Percentiles rank a stretch among this genome's conserved stretches.
phyloP scores from a whole-genome alignment of 2,329 filamentous ascomycete species.

The Plectosphaerella plurivora region DNA sequence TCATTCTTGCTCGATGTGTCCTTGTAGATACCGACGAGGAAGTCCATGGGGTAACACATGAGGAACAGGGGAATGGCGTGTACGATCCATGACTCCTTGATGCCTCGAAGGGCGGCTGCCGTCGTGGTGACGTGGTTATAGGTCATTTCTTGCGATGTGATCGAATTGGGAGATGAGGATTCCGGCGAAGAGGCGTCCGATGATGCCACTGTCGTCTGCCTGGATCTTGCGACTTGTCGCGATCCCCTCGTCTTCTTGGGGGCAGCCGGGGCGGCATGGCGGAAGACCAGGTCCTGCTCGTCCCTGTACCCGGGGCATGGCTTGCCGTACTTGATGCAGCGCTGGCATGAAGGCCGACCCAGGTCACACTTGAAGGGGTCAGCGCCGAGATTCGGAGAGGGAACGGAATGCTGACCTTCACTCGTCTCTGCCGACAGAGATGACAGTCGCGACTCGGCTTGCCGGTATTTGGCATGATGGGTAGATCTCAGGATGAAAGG shows the following conservation, averaged over 20 bases:
- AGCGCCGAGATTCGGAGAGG: background rate
- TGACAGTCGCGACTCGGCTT: slow-evolving; percentile 35
- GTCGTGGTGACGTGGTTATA: background rate
- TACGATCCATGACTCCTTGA: slow-evolving; percentile 31
- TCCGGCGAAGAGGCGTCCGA: background rate
- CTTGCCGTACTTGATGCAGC: slow-evolving; percentile 35
- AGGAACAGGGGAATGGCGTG: slow-evolving; percentile 34
- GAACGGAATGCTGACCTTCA: slow-evolving; percentile 26
- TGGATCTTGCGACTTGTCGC: background rate
- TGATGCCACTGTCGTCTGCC: background rate
- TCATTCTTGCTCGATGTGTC: slow-evolving; percentile 18
- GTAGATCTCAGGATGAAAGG: background rate
- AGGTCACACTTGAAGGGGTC: slow-evolving; percentile 30
- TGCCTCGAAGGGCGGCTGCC: background rate
- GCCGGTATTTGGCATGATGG: slow-evolving; percentile 34
- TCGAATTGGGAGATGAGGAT: background rate
- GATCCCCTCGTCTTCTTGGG: background rate
- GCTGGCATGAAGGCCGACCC: slow-evolving; percentile 29
- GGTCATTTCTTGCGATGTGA: background rate
- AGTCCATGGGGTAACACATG: slow-evolving; percentile 30
- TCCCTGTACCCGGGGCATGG: slow-evolving; percentile 34
- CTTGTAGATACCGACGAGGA: slow-evolving; percentile 24
- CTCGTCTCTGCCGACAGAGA: slow-evolving; percentile 32
- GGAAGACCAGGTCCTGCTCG: slow-evolving; percentile 33
- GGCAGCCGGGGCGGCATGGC: slow-evolving; percentile 22